Evolutionary conservation across 1,139 yeast genomes (phyloP).

Genomic region (Saccharomyces hybrid): DNA sequence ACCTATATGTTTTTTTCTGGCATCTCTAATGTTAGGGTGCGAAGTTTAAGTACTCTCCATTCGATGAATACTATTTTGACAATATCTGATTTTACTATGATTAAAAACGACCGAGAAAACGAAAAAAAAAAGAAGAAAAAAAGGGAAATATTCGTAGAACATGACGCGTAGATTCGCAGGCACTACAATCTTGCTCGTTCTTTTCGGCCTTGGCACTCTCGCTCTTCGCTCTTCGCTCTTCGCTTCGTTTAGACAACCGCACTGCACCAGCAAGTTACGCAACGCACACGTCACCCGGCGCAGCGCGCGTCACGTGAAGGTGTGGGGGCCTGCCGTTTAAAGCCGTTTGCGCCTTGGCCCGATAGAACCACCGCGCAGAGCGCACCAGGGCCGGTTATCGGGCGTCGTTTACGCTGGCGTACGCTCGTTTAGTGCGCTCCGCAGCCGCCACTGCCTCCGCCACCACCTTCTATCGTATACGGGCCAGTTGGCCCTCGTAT

Average conservation of each 20-base stretch:
- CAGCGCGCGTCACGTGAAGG: neutral
- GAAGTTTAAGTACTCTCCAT: constrained; percentile 32
- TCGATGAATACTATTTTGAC: constrained; percentile 31
- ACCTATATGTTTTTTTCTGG: constrained; percentile 28
- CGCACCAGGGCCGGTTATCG: neutral
- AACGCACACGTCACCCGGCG: neutral
- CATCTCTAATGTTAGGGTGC: constrained; percentile 33
- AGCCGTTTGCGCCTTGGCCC: neutral
- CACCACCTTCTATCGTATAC: neutral
- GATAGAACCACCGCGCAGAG: neutral
- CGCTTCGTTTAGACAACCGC: neutral
- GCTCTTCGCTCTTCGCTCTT: neutral
- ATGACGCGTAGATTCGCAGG: neutral
- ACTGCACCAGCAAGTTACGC: neutral
- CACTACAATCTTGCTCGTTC: neutral
- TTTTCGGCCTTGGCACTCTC: neutral
- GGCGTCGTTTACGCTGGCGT: neutral
- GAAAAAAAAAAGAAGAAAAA: neutral
- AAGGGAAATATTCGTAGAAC: neutral
- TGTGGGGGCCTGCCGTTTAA: neutral
- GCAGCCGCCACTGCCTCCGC: neutral
- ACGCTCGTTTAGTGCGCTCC: neutral
- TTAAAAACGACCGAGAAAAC: neutral
- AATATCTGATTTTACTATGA: constrained; percentile 2
- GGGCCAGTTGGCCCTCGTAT: neutral